Evolutionary conservation across 768 basidiomycete genomes (phyloP), one percentile per base, ranked within the genome.

Genomic region (Psilocybe cyanescens): DNA sequence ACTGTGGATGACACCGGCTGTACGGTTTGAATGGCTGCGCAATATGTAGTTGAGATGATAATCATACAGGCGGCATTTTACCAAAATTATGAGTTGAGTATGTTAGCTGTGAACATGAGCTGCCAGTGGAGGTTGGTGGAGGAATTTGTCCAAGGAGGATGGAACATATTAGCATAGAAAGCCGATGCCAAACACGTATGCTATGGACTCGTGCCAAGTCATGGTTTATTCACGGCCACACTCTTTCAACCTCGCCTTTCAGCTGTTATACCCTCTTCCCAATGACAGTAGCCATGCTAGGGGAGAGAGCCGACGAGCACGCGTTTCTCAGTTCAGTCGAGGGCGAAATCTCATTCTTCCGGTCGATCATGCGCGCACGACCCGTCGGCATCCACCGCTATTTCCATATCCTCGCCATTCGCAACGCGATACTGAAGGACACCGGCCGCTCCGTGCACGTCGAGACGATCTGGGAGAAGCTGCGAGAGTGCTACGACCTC

Each of bases 291-390:
- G 53, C 65, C n/a, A 65, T 64, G 64, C 66, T 65, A 24, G 67
- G 65, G 28, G 65, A 63, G 11, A 31, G 62, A 16, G 62, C 59
- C 46, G 73, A 74, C 55, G 70, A 74, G 56, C 68, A 69, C 11
- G 69, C 74, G 24, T 88, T 89, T 69, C 85, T 95, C 44, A 82
- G 88, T 70, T 86, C 84, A 6, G 84, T 92, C 56, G 86, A 89
- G 66, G 94, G 94, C 44, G 94, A 95, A 73, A 91, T 94, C 50
- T 82, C 90, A 8, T 90, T 95, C 75, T 94, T 95, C 71, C 85
- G 90, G 53, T 89, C 91, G 6, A 79, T 94, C 55, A 91, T 91
- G 83, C 87, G 87, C 48, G 84, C 91, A 16, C 82, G 94, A 57
- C 94, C 94, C 0, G 85, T 95, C 57, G 94, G 94, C 47, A 86